Conservation (phyloP, 2,329 filamentous ascomycete genomes). For the Trichoderma koningiopsis region DNA sequence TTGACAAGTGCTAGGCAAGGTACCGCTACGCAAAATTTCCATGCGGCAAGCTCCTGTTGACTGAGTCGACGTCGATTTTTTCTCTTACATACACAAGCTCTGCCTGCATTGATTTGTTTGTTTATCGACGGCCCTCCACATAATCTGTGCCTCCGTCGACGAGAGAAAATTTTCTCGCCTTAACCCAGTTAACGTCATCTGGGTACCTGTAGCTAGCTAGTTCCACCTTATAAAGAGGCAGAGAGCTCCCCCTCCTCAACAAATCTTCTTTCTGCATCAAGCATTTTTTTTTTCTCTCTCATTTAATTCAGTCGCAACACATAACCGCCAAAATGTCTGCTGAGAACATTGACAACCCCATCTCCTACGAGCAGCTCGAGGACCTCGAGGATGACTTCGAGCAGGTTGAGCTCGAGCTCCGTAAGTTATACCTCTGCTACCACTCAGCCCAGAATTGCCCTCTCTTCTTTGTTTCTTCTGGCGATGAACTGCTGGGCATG, state of each 20-base stretch:
- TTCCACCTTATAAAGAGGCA: constrained; percentile 14
- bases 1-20: constrained; percentile 22
- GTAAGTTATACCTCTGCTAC: constrained; percentile 59
- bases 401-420: constrained; percentile 77
- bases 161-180: constrained; percentile 20
- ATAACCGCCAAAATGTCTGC: constrained; percentile 39
- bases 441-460: neutral
- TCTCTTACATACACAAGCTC: neutral
- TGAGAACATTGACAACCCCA: constrained; percentile 43
- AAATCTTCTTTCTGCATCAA: neutral
- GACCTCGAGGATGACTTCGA: constrained; percentile 83
- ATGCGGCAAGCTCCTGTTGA: constrained; percentile 18
- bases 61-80: neutral
- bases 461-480: neutral
- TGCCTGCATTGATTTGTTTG: constrained; percentile 2
- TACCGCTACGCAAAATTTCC: constrained; percentile 10
- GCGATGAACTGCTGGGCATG: neutral
- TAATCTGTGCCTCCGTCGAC: neutral
- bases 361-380: constrained; percentile 75
- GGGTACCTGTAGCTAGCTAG: neutral
- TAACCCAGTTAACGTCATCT: constrained; percentile 13
- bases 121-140: neutral
- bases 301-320: neutral
- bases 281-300: neutral
- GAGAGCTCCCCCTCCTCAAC: neutral